These are phyloP conservation scores for Hibiscus trionum DNA, from an alignment of 345 rosid genomes.

Conservation along the genomic window DNA sequence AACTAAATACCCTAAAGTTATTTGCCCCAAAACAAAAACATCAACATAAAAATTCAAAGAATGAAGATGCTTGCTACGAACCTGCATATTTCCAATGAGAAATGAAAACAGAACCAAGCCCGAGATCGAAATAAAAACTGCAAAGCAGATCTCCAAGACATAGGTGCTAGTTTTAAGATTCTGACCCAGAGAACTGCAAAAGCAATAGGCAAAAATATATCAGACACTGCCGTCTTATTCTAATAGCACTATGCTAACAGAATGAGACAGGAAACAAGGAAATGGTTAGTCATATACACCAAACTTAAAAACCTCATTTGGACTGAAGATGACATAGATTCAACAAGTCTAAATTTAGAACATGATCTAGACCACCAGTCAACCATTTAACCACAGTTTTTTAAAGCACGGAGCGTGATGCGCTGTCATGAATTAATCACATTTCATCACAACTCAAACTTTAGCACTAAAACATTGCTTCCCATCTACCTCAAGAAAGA, in stretches of 20 bases:
- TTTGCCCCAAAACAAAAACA: not conserved
- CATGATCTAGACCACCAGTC: not conserved
- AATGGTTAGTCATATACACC: not conserved
- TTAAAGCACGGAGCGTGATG: not conserved
- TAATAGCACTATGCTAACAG: not conserved
- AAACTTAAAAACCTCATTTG: not conserved
- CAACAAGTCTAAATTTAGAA: not conserved
- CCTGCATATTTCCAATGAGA: slow-evolving; percentile 83
- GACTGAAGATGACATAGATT: not conserved
- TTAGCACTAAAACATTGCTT: not conserved
- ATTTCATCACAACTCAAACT: not conserved
- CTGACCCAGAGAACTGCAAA: slow-evolving; percentile 64
- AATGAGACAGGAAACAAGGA: not conserved
- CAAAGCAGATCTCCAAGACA: slow-evolving; percentile 66
- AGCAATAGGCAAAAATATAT: slow-evolving; percentile 1
- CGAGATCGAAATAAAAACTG: slow-evolving; percentile 55
- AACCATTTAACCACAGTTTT: not conserved
- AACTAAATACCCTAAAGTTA: not conserved
- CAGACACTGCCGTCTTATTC: slow-evolving; percentile 1
- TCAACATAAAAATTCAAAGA: not conserved
- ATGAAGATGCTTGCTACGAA: slow-evolving; percentile 17
- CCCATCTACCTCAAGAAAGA: not conserved
- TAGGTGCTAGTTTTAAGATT: slow-evolving; percentile 67
- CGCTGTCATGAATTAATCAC: not conserved
- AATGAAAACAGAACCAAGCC: slow-evolving; percentile 42